Evolutionary conservation across 2,329 filamentous ascomycete species (phyloP), one percentile per base, ranked within the genome.

Genomic region (Neopestalotiopsis sp.): DNA sequence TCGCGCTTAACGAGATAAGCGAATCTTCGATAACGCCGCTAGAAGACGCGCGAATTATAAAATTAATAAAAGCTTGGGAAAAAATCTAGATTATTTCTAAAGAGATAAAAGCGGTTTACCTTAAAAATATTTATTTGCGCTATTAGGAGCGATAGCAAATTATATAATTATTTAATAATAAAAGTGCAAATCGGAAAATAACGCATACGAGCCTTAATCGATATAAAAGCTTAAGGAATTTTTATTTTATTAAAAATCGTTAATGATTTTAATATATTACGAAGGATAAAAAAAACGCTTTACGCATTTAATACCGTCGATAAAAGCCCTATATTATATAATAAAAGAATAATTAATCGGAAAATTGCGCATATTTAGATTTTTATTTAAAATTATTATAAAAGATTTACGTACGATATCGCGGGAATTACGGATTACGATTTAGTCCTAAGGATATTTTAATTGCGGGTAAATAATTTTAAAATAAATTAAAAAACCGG

Each of bases 391-490:
- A 12, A 64, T 52, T 49, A 49, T 30, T 5, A 24, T 3, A 32
- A 64, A 49, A 3, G 4, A 30, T 1, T 67, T 32, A 59, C 20
- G 38, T 67, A 3, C 2, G 2, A 67, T 60, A 60, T 67, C 60
- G 60, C 17, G 7, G 17, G 60, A 7, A 60, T 67, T 34, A 57
- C 24, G 20, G 24, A 58, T 20, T 67, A 67, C 24, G 28, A 67
- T 45, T n/a, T 67, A 45, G 3, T 67, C 1, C 32, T 67, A 67
- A 60, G 17, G 12, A 67, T 67, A 67, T 56, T 24, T 30, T 67
- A 60, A 30, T 60, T 67, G 34, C 17, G 17, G 30, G 32, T 7
- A 17, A 60, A 28, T 49, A 67, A 67, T 60, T 10, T 12, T 49
- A 60, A 60, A 67, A 24, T 67, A 34, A 67, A 59, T 7, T 56